Evolutionary conservation across 163 green algal genomes (phyloP), one percentile per base, ranked within the genome.

Genomic region (Prototheca cutis): DNA sequence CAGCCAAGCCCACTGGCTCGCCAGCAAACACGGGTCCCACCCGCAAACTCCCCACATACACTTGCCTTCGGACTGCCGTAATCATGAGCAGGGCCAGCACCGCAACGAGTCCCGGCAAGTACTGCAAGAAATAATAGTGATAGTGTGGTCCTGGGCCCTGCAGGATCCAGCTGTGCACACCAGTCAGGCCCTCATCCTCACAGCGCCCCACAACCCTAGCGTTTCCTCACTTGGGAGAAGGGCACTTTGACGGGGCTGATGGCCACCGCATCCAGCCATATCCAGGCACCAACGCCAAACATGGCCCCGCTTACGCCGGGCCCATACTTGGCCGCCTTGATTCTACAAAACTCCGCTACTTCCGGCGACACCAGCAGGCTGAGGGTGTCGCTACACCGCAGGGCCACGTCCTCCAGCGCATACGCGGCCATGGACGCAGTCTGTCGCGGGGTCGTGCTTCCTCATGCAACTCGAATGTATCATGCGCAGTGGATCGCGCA

Each of bases 51-150:
- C n/a, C n/a, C n/a, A n/a, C n/a, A n/a, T n/a, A 0, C 2, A 23
- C 70, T 48, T 59, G 53, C 52, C 76, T 64, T 6, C 82, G 62
- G n/a, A 93, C 83, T 34, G 63, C 74, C 65, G 92, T 93, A 61
- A 90, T 94, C 81, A 94, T 91, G 24, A 93, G 49, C 0, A 94
- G 76, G 4, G 83, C 83, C 4, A 94, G 24, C 0, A 81, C 89
- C 17, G 86, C 86, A 1, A 90, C 68, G 31, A 90, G 69, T 40
- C 86, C 86, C 6, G 85, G 84, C 4, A 92, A 59, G 58, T 87
- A 90, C 74, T 90, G 79, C 66, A 51, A 21, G n/a, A n/a, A n/a
- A n/a, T 45, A 13, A 45, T 45, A 45, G 8, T 45, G n/a, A n/a
- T n/a, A n/a, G n/a, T n/a, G n/a, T n/a, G n/a, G n/a, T n/a, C n/a